Evolutionary conservation across 768 basidiomycete genomes (phyloP), one percentile per base, ranked within the genome.

Genomic region (Phlebiopsis gigantea): DNA sequence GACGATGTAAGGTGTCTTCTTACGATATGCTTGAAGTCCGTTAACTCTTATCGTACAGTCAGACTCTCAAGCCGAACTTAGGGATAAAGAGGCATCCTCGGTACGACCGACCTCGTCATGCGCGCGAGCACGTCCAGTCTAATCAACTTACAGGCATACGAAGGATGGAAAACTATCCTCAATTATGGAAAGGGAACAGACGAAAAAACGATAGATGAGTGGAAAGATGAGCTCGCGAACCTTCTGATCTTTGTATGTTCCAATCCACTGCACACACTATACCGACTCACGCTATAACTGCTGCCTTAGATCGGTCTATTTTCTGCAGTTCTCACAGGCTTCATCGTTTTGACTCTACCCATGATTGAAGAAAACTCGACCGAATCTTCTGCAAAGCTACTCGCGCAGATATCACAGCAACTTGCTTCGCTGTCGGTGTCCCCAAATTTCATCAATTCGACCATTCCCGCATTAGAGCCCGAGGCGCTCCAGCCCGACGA

Each of bases 391-490:
- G 39, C 60, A 3, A 46, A 31, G 5, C 44, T 45, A 2, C 44
- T 61, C 24, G 46, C 57, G 1, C 63, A 56, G 17, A 62, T 65
- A 21, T 53, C 41, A 0, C 57, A 52, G 17, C 54, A 61, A 28
- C 49, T 59, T 14, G 53, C 52, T 19, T 49, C 56, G 15, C 47
- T 56, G 21, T 30, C 47, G 19, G 30, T 56, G 44, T 30, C 29
- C 2, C 30, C 51, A 7, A 22, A 25, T n/a, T 44, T 57, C 28
- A 34, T 60, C 24, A 63, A 58, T 55, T 62, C 57, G 1, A 61
- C 59, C 3, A 44, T 55, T 7, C 44, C n/a, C 10, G 19, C 44
- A 10, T 19, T 25, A 12, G 0, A 48, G 10, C 34, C 2, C 22
- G 5, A 28, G 42, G 19, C 30, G 14, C 19, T 30, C 19, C 21